These are phyloP conservation scores for Rhytidiadelphus loreus DNA, from an alignment of 225 moss, liverwort and hornwort species.

Conservation along the genomic window DNA sequence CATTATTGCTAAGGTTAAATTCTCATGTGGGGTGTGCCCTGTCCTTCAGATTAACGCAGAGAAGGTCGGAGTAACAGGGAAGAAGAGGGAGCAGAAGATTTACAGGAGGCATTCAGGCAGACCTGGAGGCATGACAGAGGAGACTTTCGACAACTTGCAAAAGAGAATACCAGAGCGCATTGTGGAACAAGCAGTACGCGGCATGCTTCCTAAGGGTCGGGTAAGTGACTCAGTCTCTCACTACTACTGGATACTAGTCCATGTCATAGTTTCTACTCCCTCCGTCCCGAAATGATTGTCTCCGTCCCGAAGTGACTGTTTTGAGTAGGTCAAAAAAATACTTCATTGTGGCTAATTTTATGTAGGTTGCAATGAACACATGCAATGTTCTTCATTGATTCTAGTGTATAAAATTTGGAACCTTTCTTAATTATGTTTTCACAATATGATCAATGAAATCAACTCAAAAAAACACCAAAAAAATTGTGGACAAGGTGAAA, in stretches of 20 bases:
- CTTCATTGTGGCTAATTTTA: too few relatives aligned
- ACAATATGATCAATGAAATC: too few relatives aligned
- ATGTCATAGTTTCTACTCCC: neutral
- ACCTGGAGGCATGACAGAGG: slow-evolving; percentile 77
- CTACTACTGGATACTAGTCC: neutral
- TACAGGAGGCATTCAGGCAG: slow-evolving; percentile 78
- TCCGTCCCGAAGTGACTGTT: too few relatives aligned
- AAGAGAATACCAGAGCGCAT: slow-evolving; percentile 76
- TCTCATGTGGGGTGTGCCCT: neutral
- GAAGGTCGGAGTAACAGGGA: slow-evolving; percentile 81
- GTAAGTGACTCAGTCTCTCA: neutral
- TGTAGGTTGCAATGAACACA: too few relatives aligned
- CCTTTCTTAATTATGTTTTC: too few relatives aligned
- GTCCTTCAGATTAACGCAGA: slow-evolving; percentile 62
- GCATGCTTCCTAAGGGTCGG: slow-evolving; percentile 86
- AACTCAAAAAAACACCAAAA: too few relatives aligned
- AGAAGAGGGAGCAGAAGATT: slow-evolving; percentile 65
- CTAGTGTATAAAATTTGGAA: too few relatives aligned
- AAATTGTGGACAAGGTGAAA: too few relatives aligned
- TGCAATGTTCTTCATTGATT: too few relatives aligned
- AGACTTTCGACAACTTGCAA: slow-evolving; percentile 57
- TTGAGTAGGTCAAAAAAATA: too few relatives aligned
- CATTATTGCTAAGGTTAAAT: neutral
- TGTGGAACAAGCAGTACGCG: slow-evolving; percentile 69
- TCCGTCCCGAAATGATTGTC: too few relatives aligned